These are phyloP conservation scores for Teratosphaeria nubilosa DNA, from an alignment of 2,329 filamentous ascomycete species.

Conservation along the genomic window DNA sequence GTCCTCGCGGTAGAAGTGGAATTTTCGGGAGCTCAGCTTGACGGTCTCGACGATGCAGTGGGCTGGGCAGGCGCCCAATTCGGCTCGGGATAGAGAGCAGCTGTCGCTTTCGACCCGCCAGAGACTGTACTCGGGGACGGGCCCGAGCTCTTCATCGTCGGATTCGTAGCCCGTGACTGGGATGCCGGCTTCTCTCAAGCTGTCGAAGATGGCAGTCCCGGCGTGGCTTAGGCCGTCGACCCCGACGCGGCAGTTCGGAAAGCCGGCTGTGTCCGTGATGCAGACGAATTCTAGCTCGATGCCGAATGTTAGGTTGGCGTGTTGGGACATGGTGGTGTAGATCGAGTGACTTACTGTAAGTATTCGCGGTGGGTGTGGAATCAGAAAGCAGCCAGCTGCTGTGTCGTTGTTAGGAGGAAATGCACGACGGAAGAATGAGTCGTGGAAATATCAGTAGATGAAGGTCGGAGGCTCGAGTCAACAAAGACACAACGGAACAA, in stretches of 20 bases:
- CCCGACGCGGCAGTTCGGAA: constrained; percentile 1
- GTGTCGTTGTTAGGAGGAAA: not conserved
- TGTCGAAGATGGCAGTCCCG: constrained; percentile 1
- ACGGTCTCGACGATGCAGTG: constrained; percentile 1
- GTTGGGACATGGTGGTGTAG: not conserved
- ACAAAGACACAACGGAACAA: not conserved
- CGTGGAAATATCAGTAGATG: not conserved
- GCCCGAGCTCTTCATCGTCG: not conserved
- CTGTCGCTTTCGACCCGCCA: not conserved
- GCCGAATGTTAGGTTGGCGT: constrained; percentile 13
- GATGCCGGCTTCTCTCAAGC: not conserved
- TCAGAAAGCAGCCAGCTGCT: not conserved
- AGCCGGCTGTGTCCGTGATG: constrained; percentile 3
- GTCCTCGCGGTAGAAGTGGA: constrained; percentile 1
- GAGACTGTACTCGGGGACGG: not conserved
- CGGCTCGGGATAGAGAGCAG: constrained; percentile 2
- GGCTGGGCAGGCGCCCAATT: not conserved
- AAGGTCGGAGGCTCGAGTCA: not conserved
- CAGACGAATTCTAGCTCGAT: constrained; percentile 14
- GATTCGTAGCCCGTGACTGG: not conserved
- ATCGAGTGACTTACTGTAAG: not conserved
- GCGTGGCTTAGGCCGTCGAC: not conserved
- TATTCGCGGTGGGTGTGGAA: not conserved
- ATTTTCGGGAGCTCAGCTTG: constrained; percentile 7
- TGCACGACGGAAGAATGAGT: not conserved